Percentiles rank a stretch among this genome's conserved stretches.
Conservation (phyloP, 1,139 yeast genomes). For the Saccharomyces hybrid region DNA sequence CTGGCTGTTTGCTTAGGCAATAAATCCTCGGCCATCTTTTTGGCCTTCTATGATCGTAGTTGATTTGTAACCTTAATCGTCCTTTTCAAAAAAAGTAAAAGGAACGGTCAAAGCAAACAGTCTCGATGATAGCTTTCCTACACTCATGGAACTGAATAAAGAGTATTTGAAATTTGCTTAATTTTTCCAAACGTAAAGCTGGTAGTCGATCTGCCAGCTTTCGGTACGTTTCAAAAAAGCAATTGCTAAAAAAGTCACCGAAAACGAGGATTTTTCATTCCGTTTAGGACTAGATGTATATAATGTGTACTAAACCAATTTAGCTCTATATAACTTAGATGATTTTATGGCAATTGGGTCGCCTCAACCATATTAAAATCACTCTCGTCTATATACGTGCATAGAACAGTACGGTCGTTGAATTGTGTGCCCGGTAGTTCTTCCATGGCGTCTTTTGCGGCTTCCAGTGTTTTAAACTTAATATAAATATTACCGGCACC, state of each 20-base stretch:
- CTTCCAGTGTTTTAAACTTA: constrained; percentile 47
- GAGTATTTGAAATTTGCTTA: neutral
- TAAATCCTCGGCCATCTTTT: neutral
- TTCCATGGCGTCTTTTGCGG: constrained; percentile 52
- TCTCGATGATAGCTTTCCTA: neutral
- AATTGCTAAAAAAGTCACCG: neutral
- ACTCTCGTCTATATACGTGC: constrained; percentile 53
- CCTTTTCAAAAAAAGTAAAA: neutral
- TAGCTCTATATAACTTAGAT: neutral
- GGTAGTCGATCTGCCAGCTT: neutral
- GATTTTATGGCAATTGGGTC: neutral
- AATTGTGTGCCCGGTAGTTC: constrained; percentile 63
- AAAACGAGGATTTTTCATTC: neutral
- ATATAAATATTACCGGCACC: constrained; percentile 71
- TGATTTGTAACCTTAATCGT: neutral
- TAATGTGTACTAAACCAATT: constrained; percentile 5
- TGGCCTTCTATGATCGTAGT: neutral
- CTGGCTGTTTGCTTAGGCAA: neutral
- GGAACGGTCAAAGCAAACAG: neutral
- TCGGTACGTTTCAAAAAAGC: neutral
- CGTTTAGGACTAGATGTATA: neutral
- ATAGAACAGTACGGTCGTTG: constrained; percentile 62
- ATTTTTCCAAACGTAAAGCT: neutral
- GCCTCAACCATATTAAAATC: constrained; percentile 38
- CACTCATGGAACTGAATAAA: neutral